Percentiles rank a stretch among this genome's conserved stretches.
Evolutionary conservation across 495 filamentous ascomycete species (phyloP).

Genomic region (Aspergillus conjunctus): DNA sequence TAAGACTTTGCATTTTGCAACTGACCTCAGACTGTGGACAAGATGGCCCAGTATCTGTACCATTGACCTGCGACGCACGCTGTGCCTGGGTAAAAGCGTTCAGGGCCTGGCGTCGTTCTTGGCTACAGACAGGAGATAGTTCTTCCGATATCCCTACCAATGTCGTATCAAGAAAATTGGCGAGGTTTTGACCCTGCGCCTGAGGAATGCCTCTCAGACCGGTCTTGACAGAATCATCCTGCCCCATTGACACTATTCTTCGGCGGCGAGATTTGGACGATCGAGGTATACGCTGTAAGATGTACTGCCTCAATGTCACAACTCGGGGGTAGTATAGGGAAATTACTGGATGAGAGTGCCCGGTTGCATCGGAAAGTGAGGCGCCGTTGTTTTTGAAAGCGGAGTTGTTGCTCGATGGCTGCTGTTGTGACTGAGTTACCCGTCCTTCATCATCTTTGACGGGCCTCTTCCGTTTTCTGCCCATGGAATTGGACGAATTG

Average conservation of each 20-base stretch:
- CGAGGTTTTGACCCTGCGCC: slow-evolving; percentile 35
- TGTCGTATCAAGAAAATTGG: slow-evolving; percentile 65
- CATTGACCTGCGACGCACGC: slow-evolving; percentile 30
- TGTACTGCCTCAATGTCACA: slow-evolving; percentile 70
- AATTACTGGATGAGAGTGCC: slow-evolving; percentile 63
- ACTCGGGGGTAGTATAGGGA: slow-evolving; percentile 71
- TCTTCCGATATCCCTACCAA: slow-evolving; percentile 59
- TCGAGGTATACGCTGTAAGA: slow-evolving; percentile 55
- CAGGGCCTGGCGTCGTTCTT: slow-evolving; percentile 58
- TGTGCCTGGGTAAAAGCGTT: slow-evolving; percentile 57
- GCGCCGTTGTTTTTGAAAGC: slow-evolving; percentile 24
- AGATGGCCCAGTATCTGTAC: slow-evolving; percentile 41
- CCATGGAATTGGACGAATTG: slow-evolving; percentile 30
- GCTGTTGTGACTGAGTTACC: slow-evolving; percentile 23
- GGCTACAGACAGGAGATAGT: slow-evolving; percentile 33
- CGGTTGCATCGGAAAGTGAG: slow-evolving; percentile 18
- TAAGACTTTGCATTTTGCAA: neutral
- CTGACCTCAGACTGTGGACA: slow-evolving; percentile 63
- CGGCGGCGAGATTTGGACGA: slow-evolving; percentile 56
- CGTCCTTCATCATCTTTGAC: slow-evolving; percentile 32
- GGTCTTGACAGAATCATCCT: slow-evolving; percentile 5
- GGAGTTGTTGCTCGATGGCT: slow-evolving; percentile 21
- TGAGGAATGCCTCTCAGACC: neutral
- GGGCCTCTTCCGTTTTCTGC: slow-evolving; percentile 49
- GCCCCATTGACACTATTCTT: slow-evolving; percentile 43